A percentile compares a stretch with the other conserved stretches of the same genome.
These are phyloP conservation scores for Afroboletus lepidellus DNA, from an alignment of 1,284 basidiomycete genomes.

Conservation along the genomic window DNA sequence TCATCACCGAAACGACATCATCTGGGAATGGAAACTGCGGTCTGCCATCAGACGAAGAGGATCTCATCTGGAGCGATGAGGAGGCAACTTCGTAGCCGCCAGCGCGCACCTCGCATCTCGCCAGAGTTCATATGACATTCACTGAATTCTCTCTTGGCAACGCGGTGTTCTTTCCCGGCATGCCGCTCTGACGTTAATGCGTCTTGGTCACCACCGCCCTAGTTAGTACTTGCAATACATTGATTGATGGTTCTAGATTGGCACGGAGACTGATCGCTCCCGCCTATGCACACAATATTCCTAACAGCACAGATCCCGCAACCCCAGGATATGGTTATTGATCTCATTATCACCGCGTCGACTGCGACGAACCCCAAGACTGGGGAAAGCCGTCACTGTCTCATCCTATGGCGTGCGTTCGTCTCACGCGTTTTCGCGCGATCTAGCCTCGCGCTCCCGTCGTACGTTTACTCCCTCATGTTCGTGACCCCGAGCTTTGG, in stretches of 20 bases:
- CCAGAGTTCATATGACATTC: background rate
- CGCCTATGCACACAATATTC: background rate
- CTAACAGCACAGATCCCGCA: background rate
- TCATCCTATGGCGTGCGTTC: background rate
- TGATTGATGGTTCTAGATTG: background rate
- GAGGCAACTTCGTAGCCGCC: constrained; percentile 16
- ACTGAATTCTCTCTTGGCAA: background rate
- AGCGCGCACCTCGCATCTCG: background rate
- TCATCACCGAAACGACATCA: constrained; percentile 23
- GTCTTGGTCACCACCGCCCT: background rate
- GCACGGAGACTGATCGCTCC: background rate
- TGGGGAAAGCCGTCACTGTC: background rate
- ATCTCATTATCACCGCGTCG: background rate
- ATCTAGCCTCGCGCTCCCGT: background rate
- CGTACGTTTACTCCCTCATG: background rate
- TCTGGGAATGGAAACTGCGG: constrained; percentile 30
- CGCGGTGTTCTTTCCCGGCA: background rate
- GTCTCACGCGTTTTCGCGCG: background rate
- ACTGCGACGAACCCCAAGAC: background rate
- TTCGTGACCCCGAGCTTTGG: background rate
- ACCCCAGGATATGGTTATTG: background rate
- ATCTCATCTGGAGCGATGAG: constrained; percentile 35
- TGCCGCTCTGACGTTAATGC: background rate
- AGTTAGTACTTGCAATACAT: background rate
- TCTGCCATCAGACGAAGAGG: constrained; percentile 37